A percentile compares a stretch with the other conserved stretches of the same genome.
Evolutionary conservation across 306 rosid genomes (phyloP).

Genomic region (Prunus dulcis): DNA sequence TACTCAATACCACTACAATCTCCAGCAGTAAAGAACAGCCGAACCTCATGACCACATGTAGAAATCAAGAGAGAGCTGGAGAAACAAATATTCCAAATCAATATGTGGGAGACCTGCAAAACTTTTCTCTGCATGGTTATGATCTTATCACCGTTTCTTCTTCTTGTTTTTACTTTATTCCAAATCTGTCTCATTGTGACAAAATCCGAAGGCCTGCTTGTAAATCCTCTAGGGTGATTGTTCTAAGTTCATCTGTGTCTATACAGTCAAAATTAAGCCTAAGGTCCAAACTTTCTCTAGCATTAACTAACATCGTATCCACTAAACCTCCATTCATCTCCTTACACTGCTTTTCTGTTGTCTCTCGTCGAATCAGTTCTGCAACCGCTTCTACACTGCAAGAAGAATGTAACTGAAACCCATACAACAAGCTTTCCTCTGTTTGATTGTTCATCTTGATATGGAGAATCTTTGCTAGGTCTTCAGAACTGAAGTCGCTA

Average conservation of each 20-base stretch:
- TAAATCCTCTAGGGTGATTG: conserved; percentile 75
- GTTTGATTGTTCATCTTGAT: conserved; percentile 71
- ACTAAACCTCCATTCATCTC: conserved; percentile 86
- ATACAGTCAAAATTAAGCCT: conserved; percentile 83
- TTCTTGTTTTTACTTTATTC: neutral
- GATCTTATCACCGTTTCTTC: neutral
- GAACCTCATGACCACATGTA: neutral
- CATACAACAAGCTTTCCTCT: conserved; percentile 69
- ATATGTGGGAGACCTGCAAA: neutral
- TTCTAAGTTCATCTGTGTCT: conserved; percentile 79
- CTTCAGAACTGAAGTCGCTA: conserved; percentile 69
- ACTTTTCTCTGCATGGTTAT: neutral
- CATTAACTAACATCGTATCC: conserved; percentile 80
- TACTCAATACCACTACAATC: neutral
- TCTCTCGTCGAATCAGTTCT: conserved; percentile 52
- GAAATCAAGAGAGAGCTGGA: neutral
- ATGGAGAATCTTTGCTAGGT: conserved; percentile 76
- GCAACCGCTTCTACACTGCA: conserved; percentile 64
- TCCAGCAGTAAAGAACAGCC: conserved; percentile 3
- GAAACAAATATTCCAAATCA: conserved; percentile 8
- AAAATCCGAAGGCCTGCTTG: conserved; percentile 63
- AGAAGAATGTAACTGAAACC: conserved; percentile 70
- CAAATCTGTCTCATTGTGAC: conserved; percentile 32
- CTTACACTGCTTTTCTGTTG: conserved; percentile 73
- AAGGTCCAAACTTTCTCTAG: conserved; percentile 81